A percentile compares a stretch with the other conserved stretches of the same genome.
Evolutionary conservation across 176 grass and related monocot genomes (phyloP).

Genomic region (Oryza meridionalis): DNA sequence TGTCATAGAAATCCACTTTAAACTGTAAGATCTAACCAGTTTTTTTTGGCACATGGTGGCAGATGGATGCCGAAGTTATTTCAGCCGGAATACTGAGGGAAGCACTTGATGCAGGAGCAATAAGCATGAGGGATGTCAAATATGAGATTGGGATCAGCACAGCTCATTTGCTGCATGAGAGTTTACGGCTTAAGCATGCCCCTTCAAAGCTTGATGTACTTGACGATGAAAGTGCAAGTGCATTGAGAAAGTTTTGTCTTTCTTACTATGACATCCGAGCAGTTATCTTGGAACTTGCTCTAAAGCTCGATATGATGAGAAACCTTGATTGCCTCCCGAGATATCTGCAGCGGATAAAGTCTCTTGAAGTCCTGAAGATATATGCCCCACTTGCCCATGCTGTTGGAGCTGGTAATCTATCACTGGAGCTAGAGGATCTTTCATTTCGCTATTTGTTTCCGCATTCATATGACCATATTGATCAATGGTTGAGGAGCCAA

Average conservation of each 20-base stretch:
- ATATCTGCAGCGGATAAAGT: slow-evolving; percentile 69
- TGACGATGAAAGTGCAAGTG: slow-evolving; percentile 73
- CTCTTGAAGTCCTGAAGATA: slow-evolving; percentile 92
- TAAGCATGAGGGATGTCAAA: slow-evolving; percentile 79
- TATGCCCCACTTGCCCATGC: slow-evolving; percentile 94
- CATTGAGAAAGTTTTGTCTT: slow-evolving; percentile 80
- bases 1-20: background rate
- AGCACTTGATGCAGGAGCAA: slow-evolving; percentile 68
- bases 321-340: slow-evolving; percentile 74
- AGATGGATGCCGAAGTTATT: slow-evolving; percentile 99
- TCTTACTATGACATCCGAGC: slow-evolving; percentile 93
- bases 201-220: slow-evolving; percentile 73
- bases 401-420: slow-evolving; percentile 75
- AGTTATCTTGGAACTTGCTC: slow-evolving; percentile 73
- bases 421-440: slow-evolving; percentile 86
- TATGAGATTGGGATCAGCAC: slow-evolving; percentile 62
- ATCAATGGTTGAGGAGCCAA: slow-evolving; percentile 74
- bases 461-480: slow-evolving; percentile 70
- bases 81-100: slow-evolving; percentile 85
- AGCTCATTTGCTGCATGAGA: slow-evolving; percentile 79
- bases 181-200: slow-evolving; percentile 69
- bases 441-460: slow-evolving; percentile 92
- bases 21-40: background rate
- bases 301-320: slow-evolving; percentile 86
- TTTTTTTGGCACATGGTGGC: slow-evolving; percentile 22